A percentile compares a stretch with the other conserved stretches of the same genome.
Conservation (phyloP, 345 rosid species). For the Mangifera indica region DNA sequence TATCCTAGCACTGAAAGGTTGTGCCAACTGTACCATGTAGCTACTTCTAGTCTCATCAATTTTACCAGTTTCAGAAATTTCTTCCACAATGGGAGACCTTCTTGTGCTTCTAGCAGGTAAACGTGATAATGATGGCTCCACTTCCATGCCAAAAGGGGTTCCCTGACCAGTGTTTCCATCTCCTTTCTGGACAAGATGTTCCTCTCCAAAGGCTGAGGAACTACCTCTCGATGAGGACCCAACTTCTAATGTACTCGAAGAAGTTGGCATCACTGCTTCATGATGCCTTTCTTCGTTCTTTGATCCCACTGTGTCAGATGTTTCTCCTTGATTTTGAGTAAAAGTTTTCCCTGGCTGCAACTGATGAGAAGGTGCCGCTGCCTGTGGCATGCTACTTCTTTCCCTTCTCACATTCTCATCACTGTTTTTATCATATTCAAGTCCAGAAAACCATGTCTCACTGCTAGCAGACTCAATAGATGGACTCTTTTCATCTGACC, state of each 20-base stretch:
- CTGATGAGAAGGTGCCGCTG: slow-evolving; percentile 37
- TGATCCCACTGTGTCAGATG: slow-evolving; percentile 24
- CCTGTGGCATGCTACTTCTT: slow-evolving; percentile 34
- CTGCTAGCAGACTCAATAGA: slow-evolving; percentile 61
- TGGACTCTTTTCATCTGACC: slow-evolving; percentile 54
- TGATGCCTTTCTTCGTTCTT: slow-evolving; percentile 33
- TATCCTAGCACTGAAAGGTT: slow-evolving; percentile 35
- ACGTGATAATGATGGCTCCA: slow-evolving; percentile 32
- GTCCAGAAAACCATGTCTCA: slow-evolving; percentile 87
- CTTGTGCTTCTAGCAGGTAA: slow-evolving; percentile 37
- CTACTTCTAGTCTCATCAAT: slow-evolving; percentile 36
- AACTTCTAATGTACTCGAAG: slow-evolving; percentile 39
- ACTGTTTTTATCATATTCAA: slow-evolving; percentile 60
- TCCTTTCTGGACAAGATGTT: slow-evolving; percentile 31
- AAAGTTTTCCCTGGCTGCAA: slow-evolving; percentile 35
- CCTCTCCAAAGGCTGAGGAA: slow-evolving; percentile 44
- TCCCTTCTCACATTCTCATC: slow-evolving; percentile 50
- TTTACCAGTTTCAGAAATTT: slow-evolving; percentile 40
- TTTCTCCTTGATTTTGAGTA: slow-evolving; percentile 37
- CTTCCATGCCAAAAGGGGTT: slow-evolving; percentile 35
- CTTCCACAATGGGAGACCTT: slow-evolving; percentile 34
- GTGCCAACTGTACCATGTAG: slow-evolving; percentile 36
- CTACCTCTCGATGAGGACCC: slow-evolving; percentile 33
- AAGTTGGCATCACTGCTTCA: slow-evolving; percentile 34
- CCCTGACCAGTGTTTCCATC: slow-evolving; percentile 28